Evolutionary conservation across 306 rosid species (phyloP).

Genomic region (Trifolium subterraneum): DNA sequence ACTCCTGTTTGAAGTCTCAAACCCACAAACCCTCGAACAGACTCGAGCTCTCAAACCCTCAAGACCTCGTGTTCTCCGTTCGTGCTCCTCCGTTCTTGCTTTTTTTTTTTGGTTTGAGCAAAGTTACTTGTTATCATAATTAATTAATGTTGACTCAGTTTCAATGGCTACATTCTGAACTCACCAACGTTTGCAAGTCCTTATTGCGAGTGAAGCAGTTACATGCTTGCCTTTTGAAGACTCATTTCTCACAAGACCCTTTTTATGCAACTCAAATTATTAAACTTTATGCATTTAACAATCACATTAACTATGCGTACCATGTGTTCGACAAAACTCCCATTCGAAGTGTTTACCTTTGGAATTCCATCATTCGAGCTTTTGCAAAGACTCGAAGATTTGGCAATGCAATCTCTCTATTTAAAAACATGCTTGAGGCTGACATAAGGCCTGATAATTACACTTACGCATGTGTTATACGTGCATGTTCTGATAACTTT

Average conservation of each 20-base stretch:
- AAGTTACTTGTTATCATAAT: background rate
- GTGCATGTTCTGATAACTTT: constrained; percentile 54
- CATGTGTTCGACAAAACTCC: constrained; percentile 67
- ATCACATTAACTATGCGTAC: constrained; percentile 56
- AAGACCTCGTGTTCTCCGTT: too few relatives aligned
- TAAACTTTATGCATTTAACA: constrained; percentile 56
- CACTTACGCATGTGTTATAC: constrained; percentile 50
- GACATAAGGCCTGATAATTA: constrained; percentile 60
- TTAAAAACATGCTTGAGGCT: constrained; percentile 56
- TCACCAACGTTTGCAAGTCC: constrained; percentile 61
- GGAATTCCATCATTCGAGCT: constrained; percentile 90
- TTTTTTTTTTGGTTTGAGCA: too few relatives aligned
- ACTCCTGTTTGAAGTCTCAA: too few relatives aligned
- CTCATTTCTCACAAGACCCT: constrained; percentile 65
- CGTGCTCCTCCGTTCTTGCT: too few relatives aligned
- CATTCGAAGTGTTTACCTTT: constrained; percentile 67
- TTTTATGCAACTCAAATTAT: constrained; percentile 75
- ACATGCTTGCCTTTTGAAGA: constrained; percentile 66
- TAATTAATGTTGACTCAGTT: constrained; percentile 46
- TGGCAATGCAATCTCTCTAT: constrained; percentile 60
- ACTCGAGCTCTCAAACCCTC: too few relatives aligned
- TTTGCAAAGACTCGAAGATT: constrained; percentile 62
- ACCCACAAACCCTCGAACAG: too few relatives aligned
- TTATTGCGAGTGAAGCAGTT: constrained; percentile 58
- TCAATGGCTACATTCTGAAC: constrained; percentile 56